These are phyloP conservation scores for Amphichorda felina DNA, from an alignment of 2,329 filamentous ascomycete genomes.

Conservation along the genomic window DNA sequence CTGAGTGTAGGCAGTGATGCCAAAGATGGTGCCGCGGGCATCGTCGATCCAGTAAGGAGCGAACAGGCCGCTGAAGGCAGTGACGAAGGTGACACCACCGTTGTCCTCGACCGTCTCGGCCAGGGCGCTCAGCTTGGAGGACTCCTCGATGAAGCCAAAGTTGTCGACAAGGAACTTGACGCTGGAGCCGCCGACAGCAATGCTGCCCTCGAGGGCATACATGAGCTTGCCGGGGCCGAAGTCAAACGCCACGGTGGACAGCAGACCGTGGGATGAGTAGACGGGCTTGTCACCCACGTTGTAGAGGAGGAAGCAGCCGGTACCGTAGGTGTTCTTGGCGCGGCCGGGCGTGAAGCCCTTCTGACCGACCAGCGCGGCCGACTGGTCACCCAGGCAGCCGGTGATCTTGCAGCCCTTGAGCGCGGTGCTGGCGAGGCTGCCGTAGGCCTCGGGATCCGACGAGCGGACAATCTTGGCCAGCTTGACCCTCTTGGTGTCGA, in stretches of 20 bases:
- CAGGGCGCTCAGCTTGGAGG: slow-evolving; percentile 30
- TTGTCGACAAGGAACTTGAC: slow-evolving; percentile 57
- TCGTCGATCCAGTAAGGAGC: slow-evolving; percentile 82
- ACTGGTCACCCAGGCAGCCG: slow-evolving; percentile 73
- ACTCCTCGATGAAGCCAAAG: slow-evolving; percentile 39
- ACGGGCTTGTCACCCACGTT: slow-evolving; percentile 73
- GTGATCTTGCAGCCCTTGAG: slow-evolving; percentile 60
- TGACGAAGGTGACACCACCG: slow-evolving; percentile 67
- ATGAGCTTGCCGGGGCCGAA: slow-evolving; percentile 55
- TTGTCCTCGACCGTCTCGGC: slow-evolving; percentile 48
- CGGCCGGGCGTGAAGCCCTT: slow-evolving; percentile 64
- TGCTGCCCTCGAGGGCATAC: slow-evolving; percentile 67
- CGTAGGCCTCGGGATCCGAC: slow-evolving; percentile 58
- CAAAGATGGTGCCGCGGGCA: slow-evolving; percentile 68
- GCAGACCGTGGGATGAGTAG: slow-evolving; percentile 63
- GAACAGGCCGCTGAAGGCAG: slow-evolving; percentile 70
- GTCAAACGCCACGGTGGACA: slow-evolving; percentile 69
- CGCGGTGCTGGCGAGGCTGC: slow-evolving; percentile 45
- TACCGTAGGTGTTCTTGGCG: slow-evolving; percentile 81
- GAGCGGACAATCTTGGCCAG: slow-evolving; percentile 71
- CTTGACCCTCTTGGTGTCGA: slow-evolving; percentile 56
- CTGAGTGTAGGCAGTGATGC: slow-evolving; percentile 66
- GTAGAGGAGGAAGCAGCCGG: slow-evolving; percentile 75
- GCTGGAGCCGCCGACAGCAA: slow-evolving; percentile 65
- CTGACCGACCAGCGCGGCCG: slow-evolving; percentile 68